Conservation (phyloP, 2,329 filamentous ascomycete species). For the Colletotrichum gigasporum region DNA sequence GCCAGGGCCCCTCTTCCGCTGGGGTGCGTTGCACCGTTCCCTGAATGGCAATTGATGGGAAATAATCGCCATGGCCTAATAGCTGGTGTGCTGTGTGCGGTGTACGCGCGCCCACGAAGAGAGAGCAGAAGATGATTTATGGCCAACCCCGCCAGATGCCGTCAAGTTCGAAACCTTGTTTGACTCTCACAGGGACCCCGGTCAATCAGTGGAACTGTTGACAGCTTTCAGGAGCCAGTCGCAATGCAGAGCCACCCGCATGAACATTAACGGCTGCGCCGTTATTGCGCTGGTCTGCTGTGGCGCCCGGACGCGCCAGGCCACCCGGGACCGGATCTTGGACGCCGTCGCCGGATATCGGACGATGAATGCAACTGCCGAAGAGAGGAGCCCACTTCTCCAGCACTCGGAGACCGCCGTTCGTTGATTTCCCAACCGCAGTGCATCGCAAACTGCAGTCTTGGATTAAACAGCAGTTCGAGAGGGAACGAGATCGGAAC, state of each 20-base stretch:
- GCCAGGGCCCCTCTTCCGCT: not conserved
- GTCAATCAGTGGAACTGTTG: not conserved
- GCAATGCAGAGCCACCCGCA: not conserved
- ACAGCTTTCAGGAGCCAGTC: constrained; percentile 13
- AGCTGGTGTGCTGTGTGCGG: no score
- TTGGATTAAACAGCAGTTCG: no score
- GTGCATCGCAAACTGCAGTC: no score
- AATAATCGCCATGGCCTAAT: not conserved
- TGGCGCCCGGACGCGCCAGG: constrained; percentile 11
- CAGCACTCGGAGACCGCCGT: not conserved
- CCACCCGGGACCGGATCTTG: constrained; percentile 3
- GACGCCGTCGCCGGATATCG: not conserved
- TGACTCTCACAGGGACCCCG: not conserved
- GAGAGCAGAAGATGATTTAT: no score
- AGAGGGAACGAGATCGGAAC: no score
- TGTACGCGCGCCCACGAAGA: no score
- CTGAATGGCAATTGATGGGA: constrained; percentile 5
- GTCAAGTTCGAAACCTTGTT: not conserved
- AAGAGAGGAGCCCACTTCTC: not conserved
- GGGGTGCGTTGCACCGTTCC: not conserved
- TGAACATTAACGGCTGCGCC: not conserved
- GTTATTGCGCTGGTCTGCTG: not conserved
- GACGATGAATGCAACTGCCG: constrained; percentile 17
- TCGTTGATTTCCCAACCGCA: no score
- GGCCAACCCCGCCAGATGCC: not conserved